Base-by-base conservation (phyloP, 768 basidiomycete genomes). In the Rhizopogon vinicolor region DNA sequence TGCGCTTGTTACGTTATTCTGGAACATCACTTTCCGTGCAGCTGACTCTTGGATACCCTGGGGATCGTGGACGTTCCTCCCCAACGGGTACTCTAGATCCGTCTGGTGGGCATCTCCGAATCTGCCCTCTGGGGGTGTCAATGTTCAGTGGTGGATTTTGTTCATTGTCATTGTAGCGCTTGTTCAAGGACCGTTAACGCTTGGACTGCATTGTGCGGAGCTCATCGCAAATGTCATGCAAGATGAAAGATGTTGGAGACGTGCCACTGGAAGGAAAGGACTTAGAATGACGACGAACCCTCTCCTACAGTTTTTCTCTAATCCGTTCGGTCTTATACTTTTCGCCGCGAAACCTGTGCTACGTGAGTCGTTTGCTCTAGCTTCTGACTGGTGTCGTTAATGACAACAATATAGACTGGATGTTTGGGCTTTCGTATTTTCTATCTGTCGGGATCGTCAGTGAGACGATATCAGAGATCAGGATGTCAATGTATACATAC, bases 401-500 rank as follows among this genome's bases (percentile, higher is more conserved):
- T 7, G 37, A 31, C 53, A n/a, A 55, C 42, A 13, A 33, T 19
- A 8, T 44, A 69, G 68, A 69, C 45, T 67, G 67, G 69, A 67
- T 71, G 68, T 63, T 71, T 39, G 67, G 65, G 8, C 62, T 69
- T 29, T 62, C 65, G 5, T 60, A 71, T 35, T 57, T 45, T 53
- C 57, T 61, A 33, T 46, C 55, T 1, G 59, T 59, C 33, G 57
- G 2, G 65, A 63, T 29, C 37, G 48, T 31, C 3, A 25, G 3
- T 33, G 46, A 25, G 25, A 25, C 3, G 25, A 4, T 25, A 25
- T 25, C 25, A 25, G 25, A 25, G 25, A 25, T 25, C 25, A 25
- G 52, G 7, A 60, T 68, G 44, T 59, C 46, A 57, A 70, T 69
- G 67, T 68, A 58, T 60, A 61, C 68, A 3, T 48, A 65, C 28